These are phyloP conservation scores for Camellia sinensis DNA, from an alignment of 148 eudicot genomes.

Conservation along the genomic window DNA sequence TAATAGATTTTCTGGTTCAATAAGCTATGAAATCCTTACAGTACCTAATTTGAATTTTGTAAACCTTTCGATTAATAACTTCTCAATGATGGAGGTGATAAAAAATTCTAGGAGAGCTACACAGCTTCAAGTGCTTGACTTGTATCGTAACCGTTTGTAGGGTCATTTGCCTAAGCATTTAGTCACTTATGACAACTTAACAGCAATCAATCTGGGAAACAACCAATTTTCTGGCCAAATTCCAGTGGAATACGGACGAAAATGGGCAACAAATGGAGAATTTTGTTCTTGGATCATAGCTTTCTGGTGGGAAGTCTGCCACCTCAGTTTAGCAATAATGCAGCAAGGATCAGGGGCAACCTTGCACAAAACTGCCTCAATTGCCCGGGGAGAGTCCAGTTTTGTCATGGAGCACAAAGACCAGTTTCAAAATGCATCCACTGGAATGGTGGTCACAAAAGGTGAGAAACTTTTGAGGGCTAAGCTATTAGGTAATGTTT, in stretches of 20 bases:
- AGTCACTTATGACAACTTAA: slow-evolving; percentile 44
- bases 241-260: slow-evolving; percentile 47
- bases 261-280: slow-evolving; percentile 47
- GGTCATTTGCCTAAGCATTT: slow-evolving; percentile 57
- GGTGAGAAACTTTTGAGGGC: not conserved
- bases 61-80: slow-evolving; percentile 54
- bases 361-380: slow-evolving; percentile 62
- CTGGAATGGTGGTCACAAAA: not conserved
- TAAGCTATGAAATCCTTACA: slow-evolving; percentile 37
- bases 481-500: not conserved
- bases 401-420: slow-evolving; percentile 75
- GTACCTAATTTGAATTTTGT: slow-evolving; percentile 39
- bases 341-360: slow-evolving; percentile 37
- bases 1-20: slow-evolving; percentile 53
- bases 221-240: slow-evolving; percentile 63
- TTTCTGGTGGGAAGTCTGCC: slow-evolving; percentile 60
- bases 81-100: slow-evolving; percentile 45
- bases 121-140: slow-evolving; percentile 44
- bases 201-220: slow-evolving; percentile 43
- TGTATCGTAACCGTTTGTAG: slow-evolving; percentile 47
- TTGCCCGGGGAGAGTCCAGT: slow-evolving; percentile 38
- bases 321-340: slow-evolving; percentile 24
- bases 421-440: slow-evolving; percentile 41
- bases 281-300: slow-evolving; percentile 56
- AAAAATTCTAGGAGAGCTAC: slow-evolving; percentile 28